Evolutionary conservation across 1,139 yeast species (phyloP), one percentile per base, ranked within the genome.

Genomic region (Tardiomyces digboiensis): DNA sequence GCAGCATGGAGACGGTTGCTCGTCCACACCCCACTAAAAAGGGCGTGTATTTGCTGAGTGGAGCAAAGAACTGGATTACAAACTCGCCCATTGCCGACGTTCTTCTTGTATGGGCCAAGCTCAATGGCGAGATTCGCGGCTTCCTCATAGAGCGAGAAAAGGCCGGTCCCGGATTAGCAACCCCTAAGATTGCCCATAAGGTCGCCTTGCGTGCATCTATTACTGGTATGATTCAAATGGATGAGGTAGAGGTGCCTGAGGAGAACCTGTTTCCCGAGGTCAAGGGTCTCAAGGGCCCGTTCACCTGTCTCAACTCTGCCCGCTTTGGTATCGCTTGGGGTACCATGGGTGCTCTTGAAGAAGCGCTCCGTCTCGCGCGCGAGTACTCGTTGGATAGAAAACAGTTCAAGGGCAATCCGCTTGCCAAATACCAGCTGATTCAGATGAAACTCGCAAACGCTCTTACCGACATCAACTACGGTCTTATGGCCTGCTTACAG

Each of bases 281-380:
- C 41, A 56, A 58, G 43, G 73, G 73, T 7, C 63, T 68, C 41
- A 68, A 66, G 59, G 73, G 73, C 8, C 73, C 73, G 18, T 68
- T 68, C 52, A 62, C 72, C 8, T 68, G 74, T 43, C 58, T 68
- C 38, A 68, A 68, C 54, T 62, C 67, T 47, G 74, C 74, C 10
- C 61, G 73, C 23, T 66, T 60, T 45, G 73, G 73, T 13, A 68
- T 68, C 46, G 65, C 72, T 7, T 68, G 72, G 71, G 73, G 74
- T 39, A 58, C 67, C 14, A 64, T 68, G 56, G 73, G 74, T 26
- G 73, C 73, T 2, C 56, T 68, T 37, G 73, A 68, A 50, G 71
- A 65, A 44, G 61, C 71, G 3, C 52, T 68, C 40, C 58, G 55
- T 33, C 54, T 66, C 19, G 60, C 73, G 2, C 60, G 73, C 40